Conservation (phyloP, 345 rosid genomes). For the Melastoma malabathricum region DNA sequence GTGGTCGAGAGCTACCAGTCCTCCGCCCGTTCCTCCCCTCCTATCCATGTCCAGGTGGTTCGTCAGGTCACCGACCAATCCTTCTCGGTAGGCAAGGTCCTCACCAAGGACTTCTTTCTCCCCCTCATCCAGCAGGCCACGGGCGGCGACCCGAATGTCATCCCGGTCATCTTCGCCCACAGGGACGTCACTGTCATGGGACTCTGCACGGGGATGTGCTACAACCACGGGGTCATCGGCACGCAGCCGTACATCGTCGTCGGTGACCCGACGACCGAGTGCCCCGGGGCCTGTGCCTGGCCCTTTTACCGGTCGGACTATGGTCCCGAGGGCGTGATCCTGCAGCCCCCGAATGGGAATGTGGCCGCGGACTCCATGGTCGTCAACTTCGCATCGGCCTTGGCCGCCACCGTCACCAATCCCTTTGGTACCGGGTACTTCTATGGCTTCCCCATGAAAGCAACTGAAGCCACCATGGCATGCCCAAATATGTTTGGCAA, state of each 20-base stretch:
- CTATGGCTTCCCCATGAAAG: not conserved
- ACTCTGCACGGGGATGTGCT: constrained; percentile 44
- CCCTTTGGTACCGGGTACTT: constrained; percentile 23
- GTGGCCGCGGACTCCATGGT: constrained; percentile 57
- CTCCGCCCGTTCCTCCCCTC: not conserved
- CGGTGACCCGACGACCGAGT: constrained; percentile 48
- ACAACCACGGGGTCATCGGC: constrained; percentile 18
- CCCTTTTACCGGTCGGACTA: constrained; percentile 35
- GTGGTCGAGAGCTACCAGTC: constrained; percentile 32
- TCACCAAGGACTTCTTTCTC: constrained; percentile 17
- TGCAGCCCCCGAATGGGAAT: constrained; percentile 45
- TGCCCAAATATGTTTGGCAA: constrained; percentile 44
- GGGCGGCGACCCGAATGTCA: constrained; percentile 10
- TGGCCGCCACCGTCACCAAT: constrained; percentile 36
- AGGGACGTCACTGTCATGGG: constrained; percentile 27
- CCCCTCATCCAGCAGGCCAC: constrained; percentile 16
- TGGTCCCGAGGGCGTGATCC: constrained; percentile 28
- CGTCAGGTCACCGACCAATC: constrained; percentile 18
- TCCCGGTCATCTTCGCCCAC: constrained; percentile 35
- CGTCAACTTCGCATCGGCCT: constrained; percentile 37
- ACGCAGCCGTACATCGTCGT: constrained; percentile 34
- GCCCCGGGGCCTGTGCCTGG: constrained; percentile 64
- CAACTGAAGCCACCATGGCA: constrained; percentile 21
- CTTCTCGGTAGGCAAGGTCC: constrained; percentile 29
- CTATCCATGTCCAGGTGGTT: constrained; percentile 23